These are phyloP conservation scores for Eragrostis nindensis DNA, from an alignment of 176 grass and related monocot species.

Conservation along the genomic window DNA sequence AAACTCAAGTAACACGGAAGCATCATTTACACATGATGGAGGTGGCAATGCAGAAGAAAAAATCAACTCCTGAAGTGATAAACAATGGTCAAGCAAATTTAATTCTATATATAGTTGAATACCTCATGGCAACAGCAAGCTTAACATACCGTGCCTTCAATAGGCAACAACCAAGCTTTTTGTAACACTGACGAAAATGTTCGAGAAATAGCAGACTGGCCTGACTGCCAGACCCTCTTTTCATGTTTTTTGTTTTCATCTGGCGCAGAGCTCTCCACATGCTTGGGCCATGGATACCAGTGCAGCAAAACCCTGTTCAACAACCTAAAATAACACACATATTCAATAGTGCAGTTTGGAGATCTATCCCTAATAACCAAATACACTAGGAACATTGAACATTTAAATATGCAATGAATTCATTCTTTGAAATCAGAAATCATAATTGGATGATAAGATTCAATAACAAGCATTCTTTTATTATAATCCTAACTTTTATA, in stretches of 20 bases:
- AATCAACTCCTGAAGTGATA: conserved; percentile 28
- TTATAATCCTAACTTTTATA: too few species aligned
- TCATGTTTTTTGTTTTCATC: conserved; percentile 65
- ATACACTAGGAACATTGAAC: neutral
- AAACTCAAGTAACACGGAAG: conserved; percentile 71
- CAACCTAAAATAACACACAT: conserved; percentile 49
- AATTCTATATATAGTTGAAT: neutral
- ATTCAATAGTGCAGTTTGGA: conserved; percentile 3
- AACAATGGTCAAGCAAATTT: conserved; percentile 14
- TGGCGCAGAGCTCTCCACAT: conserved; percentile 74
- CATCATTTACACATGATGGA: conserved; percentile 73
- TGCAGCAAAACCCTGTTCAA: conserved; percentile 74
- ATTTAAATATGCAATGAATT: neutral
- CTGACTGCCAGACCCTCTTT: conserved; percentile 54
- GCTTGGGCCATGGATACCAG: conserved; percentile 69
- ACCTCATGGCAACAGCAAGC: conserved; percentile 17
- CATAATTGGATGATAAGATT: too few species aligned
- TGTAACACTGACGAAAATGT: conserved; percentile 69
- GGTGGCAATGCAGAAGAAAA: conserved; percentile 53
- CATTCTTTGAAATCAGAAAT: too few species aligned
- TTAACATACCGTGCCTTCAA: conserved; percentile 52
- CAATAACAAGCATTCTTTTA: too few species aligned
- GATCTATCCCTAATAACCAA: conserved; percentile 6
- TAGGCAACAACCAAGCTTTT: conserved; percentile 66
- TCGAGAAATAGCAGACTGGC: conserved; percentile 63